Conservation (phyloP, 208 protist species). For the Crithidia fasciculata region DNA sequence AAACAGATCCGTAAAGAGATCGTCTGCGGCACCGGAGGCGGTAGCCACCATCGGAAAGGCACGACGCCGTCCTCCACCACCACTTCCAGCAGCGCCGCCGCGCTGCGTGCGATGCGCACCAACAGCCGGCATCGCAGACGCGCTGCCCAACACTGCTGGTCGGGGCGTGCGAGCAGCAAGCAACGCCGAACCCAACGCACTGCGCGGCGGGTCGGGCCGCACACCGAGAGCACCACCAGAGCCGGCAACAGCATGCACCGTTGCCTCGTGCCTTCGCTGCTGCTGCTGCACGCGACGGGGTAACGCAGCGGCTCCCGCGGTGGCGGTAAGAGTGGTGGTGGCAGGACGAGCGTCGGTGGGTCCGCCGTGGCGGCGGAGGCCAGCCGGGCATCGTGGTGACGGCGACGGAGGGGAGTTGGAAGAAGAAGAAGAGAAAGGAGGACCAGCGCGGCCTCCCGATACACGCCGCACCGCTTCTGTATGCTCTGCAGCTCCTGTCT, state of each 20-base stretch:
- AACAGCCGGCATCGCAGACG: not conserved
- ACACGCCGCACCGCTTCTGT: not conserved
- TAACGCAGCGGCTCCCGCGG: constrained; percentile 6
- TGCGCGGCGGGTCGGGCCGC: not conserved
- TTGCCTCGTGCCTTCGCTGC: not conserved
- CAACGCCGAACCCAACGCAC: constrained; percentile 7
- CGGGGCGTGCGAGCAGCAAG: constrained; percentile 15
- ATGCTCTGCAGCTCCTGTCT: not conserved
- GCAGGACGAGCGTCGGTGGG: no score
- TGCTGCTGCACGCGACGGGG: not conserved
- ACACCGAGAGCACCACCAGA: no score
- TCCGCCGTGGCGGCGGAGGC: not conserved
- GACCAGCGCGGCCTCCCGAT: no score
- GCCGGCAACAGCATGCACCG: not conserved
- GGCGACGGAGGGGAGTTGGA: constrained; percentile 6
- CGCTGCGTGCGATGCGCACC: not conserved
- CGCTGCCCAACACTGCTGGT: not conserved
- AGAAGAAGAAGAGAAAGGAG: no score
- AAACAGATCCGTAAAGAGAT: constrained; percentile 76
- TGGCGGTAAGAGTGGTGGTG: not conserved
- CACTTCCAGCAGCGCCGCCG: not conserved
- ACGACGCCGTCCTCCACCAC: constrained; percentile 21
- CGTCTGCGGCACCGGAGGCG: constrained; percentile 37
- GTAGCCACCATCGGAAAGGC: constrained; percentile 21
- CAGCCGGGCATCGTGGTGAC: constrained; percentile 17